Conservation (phyloP, 768 basidiomycete species). For the Mycena vulgaris region DNA sequence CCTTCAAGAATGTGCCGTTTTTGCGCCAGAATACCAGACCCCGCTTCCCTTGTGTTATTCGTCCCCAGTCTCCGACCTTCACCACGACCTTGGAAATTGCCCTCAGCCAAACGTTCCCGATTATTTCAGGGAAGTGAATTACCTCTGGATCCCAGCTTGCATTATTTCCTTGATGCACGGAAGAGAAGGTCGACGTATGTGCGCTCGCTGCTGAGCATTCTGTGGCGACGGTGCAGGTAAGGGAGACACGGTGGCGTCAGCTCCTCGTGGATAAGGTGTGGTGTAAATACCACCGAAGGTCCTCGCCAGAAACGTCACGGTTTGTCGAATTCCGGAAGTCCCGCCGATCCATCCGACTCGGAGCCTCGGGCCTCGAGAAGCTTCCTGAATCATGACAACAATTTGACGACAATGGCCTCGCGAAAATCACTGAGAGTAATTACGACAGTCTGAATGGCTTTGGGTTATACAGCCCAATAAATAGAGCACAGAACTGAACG, state of each 20-base stretch:
- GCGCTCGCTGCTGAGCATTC: constrained; percentile 41
- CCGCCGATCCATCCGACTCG: too few relatives aligned
- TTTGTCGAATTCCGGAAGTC: too few relatives aligned
- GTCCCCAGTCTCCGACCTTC: constrained; percentile 50
- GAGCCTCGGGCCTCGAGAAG: too few relatives aligned
- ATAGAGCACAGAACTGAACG: too few relatives aligned
- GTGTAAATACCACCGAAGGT: not conserved
- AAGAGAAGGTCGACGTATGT: constrained; percentile 52
- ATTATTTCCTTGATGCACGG: constrained; percentile 49
- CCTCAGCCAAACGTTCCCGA: not conserved
- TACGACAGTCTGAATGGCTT: too few relatives aligned
- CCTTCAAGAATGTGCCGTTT: constrained; percentile 47
- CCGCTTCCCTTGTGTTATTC: constrained; percentile 39
- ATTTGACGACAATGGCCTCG: too few relatives aligned
- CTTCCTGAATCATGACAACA: too few relatives aligned
- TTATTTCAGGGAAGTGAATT: not conserved
- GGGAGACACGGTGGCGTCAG: not conserved
- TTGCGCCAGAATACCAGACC: constrained; percentile 44
- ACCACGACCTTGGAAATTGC: constrained; percentile 28
- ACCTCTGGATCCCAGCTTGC: constrained; percentile 54
- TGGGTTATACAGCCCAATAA: too few relatives aligned
- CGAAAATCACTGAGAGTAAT: too few relatives aligned
- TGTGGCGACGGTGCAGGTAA: not conserved
- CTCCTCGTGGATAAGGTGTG: not conserved
- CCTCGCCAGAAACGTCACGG: too few relatives aligned